A percentile compares a stretch with the other conserved stretches of the same genome.
Conservation (phyloP, 2,329 filamentous ascomycete species). For the Calonectria pteridis region DNA sequence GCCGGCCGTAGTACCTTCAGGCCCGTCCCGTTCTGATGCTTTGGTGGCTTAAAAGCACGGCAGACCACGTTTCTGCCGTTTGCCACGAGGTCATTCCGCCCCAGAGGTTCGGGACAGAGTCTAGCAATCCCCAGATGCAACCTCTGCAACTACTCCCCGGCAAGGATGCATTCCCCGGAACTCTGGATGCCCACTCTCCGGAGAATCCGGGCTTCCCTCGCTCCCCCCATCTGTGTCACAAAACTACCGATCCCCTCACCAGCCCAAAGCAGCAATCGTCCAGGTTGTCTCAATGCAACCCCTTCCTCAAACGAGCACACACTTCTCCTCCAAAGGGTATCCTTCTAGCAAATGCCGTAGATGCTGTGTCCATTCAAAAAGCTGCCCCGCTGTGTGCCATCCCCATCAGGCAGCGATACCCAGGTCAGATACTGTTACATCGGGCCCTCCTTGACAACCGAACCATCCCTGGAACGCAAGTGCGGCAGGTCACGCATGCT, state of each 20-base stretch:
- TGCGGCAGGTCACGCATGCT: conserved; percentile 14
- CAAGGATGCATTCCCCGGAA: conserved; percentile 2
- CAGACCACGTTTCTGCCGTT: conserved; percentile 8
- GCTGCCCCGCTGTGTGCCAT: background rate
- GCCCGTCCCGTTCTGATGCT: background rate
- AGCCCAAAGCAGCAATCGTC: conserved; percentile 6
- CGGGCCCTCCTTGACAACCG: background rate
- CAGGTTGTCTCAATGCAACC: background rate
- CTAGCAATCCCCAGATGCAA: background rate
- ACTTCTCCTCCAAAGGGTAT: background rate
- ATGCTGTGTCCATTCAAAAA: conserved; percentile 1
- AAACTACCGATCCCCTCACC: conserved; percentile 16
- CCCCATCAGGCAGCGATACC: background rate
- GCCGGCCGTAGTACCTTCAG: background rate
- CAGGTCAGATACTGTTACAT: conserved; percentile 14
- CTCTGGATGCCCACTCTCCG: background rate
- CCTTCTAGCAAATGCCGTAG: background rate
- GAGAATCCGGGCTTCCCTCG: conserved; percentile 1
- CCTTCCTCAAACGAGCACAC: background rate
- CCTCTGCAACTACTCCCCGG: background rate
- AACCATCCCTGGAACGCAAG: conserved; percentile 10
- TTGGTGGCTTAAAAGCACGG: background rate
- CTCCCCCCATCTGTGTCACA: conserved; percentile 15
- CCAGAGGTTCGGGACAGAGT: background rate
- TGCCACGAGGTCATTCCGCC: conserved; percentile 10